phyloP scores from a whole-genome alignment of 352 stramenopile genomes.

The Phytophthora pistaciae region DNA sequence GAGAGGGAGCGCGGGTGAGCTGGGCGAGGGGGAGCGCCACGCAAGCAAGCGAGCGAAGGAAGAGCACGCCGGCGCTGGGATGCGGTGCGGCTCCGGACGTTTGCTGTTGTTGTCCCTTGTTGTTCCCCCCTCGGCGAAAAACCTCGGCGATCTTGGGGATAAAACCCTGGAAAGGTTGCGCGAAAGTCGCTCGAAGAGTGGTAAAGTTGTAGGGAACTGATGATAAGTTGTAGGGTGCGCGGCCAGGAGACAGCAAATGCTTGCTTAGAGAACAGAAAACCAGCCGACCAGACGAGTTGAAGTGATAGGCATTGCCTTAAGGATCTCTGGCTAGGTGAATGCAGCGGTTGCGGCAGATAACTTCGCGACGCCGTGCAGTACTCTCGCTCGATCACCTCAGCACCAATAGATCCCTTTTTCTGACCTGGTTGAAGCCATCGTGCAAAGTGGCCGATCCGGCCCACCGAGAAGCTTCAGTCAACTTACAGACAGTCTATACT shows the following conservation, averaged over 20 bases:
- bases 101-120: slow-evolving; percentile 12
- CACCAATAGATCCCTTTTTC: background rate
- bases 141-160: slow-evolving; percentile 1
- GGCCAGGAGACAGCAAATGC: background rate
- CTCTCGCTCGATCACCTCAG: background rate
- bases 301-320: too few species aligned
- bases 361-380: too few species aligned
- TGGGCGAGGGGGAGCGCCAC: background rate
- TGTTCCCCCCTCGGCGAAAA: slow-evolving; percentile 34
- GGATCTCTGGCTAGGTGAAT: too few species aligned
- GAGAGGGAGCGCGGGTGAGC: background rate
- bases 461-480: slow-evolving; percentile 1
- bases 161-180: background rate
- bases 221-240: background rate
- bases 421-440: background rate
- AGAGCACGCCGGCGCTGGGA: slow-evolving; percentile 2
- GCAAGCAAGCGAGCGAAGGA: background rate
- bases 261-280: background rate
- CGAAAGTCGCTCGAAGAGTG: background rate
- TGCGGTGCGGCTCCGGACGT: background rate
- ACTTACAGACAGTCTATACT: background rate
- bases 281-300: background rate
- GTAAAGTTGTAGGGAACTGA: background rate
- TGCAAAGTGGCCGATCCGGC: background rate
- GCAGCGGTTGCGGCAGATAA: too few species aligned